These are phyloP conservation scores for Paramecium sexaurelia DNA, from an alignment of 73 alveolate genomes.

Conservation along the genomic window DNA sequence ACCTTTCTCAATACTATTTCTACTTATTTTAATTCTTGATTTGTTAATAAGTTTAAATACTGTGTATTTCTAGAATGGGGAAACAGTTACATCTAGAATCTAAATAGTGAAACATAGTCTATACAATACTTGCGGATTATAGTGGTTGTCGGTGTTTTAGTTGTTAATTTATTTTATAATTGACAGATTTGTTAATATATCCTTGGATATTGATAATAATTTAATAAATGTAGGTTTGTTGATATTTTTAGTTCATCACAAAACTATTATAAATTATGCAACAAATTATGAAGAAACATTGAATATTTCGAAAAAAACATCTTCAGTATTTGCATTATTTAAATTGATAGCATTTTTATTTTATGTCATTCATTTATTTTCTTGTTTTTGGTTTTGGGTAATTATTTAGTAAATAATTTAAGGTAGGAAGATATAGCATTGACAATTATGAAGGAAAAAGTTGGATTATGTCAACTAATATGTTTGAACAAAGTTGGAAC, in stretches of 20 bases:
- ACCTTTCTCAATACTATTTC: background rate
- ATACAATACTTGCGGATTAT: background rate
- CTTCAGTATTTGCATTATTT: background rate
- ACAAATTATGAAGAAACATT: conserved; percentile 21
- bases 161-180: background rate
- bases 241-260: conserved; percentile 29
- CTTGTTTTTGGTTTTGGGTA: conserved; percentile 57
- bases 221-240: background rate
- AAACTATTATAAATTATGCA: conserved; percentile 9
- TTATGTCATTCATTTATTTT: conserved; percentile 21
- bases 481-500: background rate
- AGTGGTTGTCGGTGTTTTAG: conserved; percentile 8
- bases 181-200: background rate
- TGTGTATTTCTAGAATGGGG: background rate
- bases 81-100: conserved; percentile 1
- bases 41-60: conserved; percentile 10
- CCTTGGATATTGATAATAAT: background rate
- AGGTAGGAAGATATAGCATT: conserved; percentile 38
- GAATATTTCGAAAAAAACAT: background rate
- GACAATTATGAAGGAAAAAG: conserved; percentile 51
- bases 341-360: background rate
- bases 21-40: background rate
- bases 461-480: conserved; percentile 62
- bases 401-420: background rate
- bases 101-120: background rate